These are phyloP conservation scores for Datisca glomerata DNA, from an alignment of 306 rosid species.

Conservation along the genomic window DNA sequence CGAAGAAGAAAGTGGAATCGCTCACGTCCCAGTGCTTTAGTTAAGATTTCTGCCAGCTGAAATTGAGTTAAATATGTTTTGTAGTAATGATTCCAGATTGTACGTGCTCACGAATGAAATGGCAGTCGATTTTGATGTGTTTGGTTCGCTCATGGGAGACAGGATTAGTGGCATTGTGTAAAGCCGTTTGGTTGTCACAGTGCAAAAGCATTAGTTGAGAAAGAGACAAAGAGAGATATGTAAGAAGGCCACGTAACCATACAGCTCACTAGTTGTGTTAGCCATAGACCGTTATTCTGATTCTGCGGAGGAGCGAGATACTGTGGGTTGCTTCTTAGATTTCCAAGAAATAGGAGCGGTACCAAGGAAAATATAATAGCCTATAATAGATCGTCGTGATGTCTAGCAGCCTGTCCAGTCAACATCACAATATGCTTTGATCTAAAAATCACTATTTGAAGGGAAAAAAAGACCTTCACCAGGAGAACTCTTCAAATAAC, in stretches of 20 bases:
- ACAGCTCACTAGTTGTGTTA: not conserved
- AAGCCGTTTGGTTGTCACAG: not conserved
- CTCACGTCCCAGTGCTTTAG: not conserved
- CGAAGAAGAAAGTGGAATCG: not conserved
- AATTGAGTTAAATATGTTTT: not conserved
- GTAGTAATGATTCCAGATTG: not conserved
- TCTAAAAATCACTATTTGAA: not conserved
- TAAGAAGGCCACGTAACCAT: not conserved
- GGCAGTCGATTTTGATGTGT: not conserved
- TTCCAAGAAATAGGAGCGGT: not conserved
- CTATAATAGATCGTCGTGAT: not conserved
- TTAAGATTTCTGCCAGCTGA: not conserved
- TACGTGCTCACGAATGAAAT: not conserved
- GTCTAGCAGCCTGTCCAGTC: not conserved
- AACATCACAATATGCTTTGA: not conserved
- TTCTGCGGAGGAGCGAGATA: not conserved
- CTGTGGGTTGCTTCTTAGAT: not conserved
- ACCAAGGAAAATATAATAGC: not conserved
- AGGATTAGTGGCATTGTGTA: not conserved
- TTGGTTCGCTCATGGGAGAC: not conserved
- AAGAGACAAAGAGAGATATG: not conserved
- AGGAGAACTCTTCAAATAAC: slow-evolving; percentile 1
- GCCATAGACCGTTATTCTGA: not conserved
- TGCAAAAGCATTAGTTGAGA: not conserved
- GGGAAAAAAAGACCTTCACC: not conserved